Evolutionary conservation across 768 basidiomycete species (phyloP), one percentile per base, ranked within the genome.

Genomic region (Auriscalpium microsporum): DNA sequence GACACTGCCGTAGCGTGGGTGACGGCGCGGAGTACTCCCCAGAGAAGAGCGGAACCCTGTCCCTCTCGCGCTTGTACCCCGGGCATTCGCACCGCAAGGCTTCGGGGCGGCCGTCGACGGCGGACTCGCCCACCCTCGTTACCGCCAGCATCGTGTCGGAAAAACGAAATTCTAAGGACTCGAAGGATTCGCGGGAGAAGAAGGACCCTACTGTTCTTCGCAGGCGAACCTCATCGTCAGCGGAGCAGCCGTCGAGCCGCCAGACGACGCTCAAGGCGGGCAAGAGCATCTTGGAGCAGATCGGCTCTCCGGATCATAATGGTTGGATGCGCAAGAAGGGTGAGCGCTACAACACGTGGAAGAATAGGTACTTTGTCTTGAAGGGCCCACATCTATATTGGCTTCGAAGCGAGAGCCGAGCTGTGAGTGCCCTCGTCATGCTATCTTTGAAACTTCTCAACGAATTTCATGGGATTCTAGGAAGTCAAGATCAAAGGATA

Each of bases 301-400:
- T 99, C 58, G 96, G 95, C 4, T 80, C 80, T 23, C 83, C 92
- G 14, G 96, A 99, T 71, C 84, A 90, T 67, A 75, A 78, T 35
- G 96, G 96, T 8, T 97, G 91, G 86, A 86, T 99, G 87, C 80
- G 89, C 66, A 99, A 98, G 80, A 91, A 85, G 73, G 90, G 90
- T 1, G 96, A 96, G 48, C 75, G 86, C 59, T 97, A 96, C 69
- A 94, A 90, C 63, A 75, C 79, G 17, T 99, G 96, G 96, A 97
- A 96, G 73, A 64, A 77, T 58, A 75, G 95, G 46, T 99, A 89
- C 73, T 91, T 95, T 63, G 82, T 96, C 35, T 80, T 98, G 67
- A 94, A 96, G 70, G 96, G 94, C 0, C 79, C 85, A 0, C 87
- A 97, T 71, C 64, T 99, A 44, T 99, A 98, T 68, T 89, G 84